Evolutionary conservation across 345 rosid genomes (phyloP), one percentile per base, ranked within the genome.

Genomic region (Gossypium turneri): DNA sequence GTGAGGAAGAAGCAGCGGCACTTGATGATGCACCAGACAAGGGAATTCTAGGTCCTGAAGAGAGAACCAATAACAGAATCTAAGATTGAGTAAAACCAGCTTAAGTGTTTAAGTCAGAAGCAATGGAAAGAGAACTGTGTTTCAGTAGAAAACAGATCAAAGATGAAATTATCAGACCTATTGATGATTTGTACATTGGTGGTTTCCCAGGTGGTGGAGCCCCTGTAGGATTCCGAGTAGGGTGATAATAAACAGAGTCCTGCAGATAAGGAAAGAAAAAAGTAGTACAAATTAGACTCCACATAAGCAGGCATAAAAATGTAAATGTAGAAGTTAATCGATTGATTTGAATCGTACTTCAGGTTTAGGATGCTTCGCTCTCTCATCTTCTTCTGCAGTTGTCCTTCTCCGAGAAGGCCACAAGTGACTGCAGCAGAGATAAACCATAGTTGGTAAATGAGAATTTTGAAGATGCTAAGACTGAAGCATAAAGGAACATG

Each of bases 181-280:
- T 90, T 10, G 96, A 87, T 62, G 99, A 91, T 67, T 89, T 85
- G 75, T 89, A 93, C 98, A 91, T 88, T 12, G 97, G 99, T 72
- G 96, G 98, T 80, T 95, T 95, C 80, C 99, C 99, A 53, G 99
- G 99, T 53, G 97, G 98, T 56, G 99, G 98, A 51, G 98, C 98
- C 41, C 98, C 97, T 17, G 94, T 90, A 1, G 99, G 98, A 86
- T 95, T 95, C 80, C 91, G 80, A 2, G 98, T 93, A 68, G 97
- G 96, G 72, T 93, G 99, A 84, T 89, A 95, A 75, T 95, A 95
- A 67, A 94, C 99, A 77, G 98, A 93, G 86, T 91, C 98, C 99
- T 93, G 86, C 80, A 87, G 20, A 53, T 16, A 73, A 47, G 72
- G 78, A 76, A 73, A 41, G 12, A 47, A n/a, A 9, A 45, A 9